Evolutionary conservation across 768 basidiomycete species (phyloP), one percentile per base, ranked within the genome.

Genomic region (Mycena sanguinolenta): DNA sequence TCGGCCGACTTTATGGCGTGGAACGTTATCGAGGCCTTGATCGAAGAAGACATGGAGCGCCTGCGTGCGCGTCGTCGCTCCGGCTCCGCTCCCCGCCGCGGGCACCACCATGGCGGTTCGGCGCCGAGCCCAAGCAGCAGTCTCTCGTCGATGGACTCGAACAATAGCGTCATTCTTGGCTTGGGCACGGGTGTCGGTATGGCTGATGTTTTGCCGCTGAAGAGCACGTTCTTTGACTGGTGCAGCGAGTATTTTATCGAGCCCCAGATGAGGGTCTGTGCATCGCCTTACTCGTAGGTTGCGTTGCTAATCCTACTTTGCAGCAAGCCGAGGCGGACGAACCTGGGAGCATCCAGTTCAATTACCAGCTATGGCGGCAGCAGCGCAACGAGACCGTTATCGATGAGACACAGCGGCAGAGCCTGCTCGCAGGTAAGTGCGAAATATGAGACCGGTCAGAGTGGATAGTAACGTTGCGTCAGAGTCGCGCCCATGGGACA

Each of bases 181-280:
- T 79, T 95, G 32, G 94, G 94, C 4, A 95, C 94, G 13, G 93
- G 94, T 27, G 84, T 88, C 13, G 93, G 93, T 12, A 92, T 96
- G 65, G 88, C 93, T 67, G 94, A 97, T 79, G 89, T 93, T 3
- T 79, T 99, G 71, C 98, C 98, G 0, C 80, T 99, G 75, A 95
- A 95, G 81, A 97, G 95, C 77, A 86, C 89, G 12, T 97, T 95
- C 82, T 99, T 92, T 77, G 97, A 98, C 77, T 98, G 96, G 95
- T 96, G 96, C 69, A 89, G 90, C 76, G 97, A 99, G 77, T 99
- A 99, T 79, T 99, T 98, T 84, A 96, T 93, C 71, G 97, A 98
- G 79, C 96, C 97, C 4, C 98, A 99, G 80, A 99, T 99, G 97
- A 92, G 95, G 86, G 96, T 97, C 78, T 76, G 90, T 75, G 7